Base-by-base conservation (phyloP, 305 asterid species). In the Plantago lanceolata region DNA sequence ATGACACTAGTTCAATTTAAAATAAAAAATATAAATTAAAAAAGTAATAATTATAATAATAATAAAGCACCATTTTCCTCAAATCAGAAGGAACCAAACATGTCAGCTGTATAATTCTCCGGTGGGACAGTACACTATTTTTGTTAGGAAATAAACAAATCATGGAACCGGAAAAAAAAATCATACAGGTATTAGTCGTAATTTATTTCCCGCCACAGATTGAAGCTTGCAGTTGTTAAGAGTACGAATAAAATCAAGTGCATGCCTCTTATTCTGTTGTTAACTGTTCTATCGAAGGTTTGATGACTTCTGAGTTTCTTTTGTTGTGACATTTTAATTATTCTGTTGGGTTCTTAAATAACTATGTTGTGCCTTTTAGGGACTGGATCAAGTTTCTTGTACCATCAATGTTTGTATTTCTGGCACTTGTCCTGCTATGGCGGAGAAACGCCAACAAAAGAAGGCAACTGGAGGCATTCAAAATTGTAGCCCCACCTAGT, bases 381-480 rank as follows among this genome's bases (percentile, higher is more conserved):
- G 93, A 75, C 61, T 90, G 95, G 95, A 75, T 72, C 72, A 72
- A 67, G 62, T 83, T 76, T 70, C 35, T 79, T 71, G 61, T 84
- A 63, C 89, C 96, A 11, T 75, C 70, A 15, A 26, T 76, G 52
- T 72, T 80, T 31, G 66, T 76, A 58, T 63, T 79, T 61, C 61
- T 85, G 75, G 95, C 96, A 59, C 64, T 74, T 33, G 37, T 83
- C 65, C 82, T 90, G 95, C 74, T 88, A 60, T 85, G 93, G 86
- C 85, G 77, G 60, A 75, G 85, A 67, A 73, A 57, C 55, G 69
- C 48, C 56, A 69, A 83, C 75, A 80, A 73, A 67, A 71, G 72
- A 64, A 70, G 69, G 73, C 82, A 79, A 59, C 76, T 81, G 67
- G 88, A 82, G 71, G 83, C 93, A 58, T 83, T 82, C 74, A 82